Evolutionary conservation across 352 stramenopile species (phyloP), one percentile per base, ranked within the genome.

Genomic region (Pythium grandisporangium): DNA sequence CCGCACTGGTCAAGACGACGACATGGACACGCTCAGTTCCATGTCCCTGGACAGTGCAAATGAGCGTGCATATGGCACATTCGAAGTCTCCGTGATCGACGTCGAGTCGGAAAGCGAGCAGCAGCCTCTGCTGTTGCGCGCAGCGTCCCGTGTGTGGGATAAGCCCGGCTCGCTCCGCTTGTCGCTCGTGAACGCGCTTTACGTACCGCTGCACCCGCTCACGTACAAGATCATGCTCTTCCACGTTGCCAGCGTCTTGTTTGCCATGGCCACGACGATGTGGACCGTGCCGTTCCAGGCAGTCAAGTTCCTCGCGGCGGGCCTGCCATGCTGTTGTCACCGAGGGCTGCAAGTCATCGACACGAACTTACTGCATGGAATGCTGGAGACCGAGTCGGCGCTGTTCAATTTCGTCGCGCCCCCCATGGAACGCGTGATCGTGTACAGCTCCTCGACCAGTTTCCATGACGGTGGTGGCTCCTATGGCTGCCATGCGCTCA

Each of bases 391-490:
- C 2, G 73, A 87, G 40, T 66, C 66, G 14, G 40, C 33, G 16
- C 63, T 87, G 6, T 78, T 79, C 55, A 87, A 87, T 54, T 73
- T 69, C 16, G 53, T 84, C n/a, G 61, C 61, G 14, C 63, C 66
- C 6, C 41, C 21, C 0, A 37, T 57, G 4, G 70, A 87, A 43
- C 55, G 43, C 16, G 57, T 87, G 17, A 45, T 61, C n/a, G 70
- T 87, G 19, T 72, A 70, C 63, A 58, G 45, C 37, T 58, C 58
- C 6, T 57, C 60, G 19, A 47, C 52, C 10, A 54, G 50, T 37
- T 51, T 63, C 35, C 56, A 62, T 38, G 39, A 73, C 23, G 46
- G 53, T 21, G 41, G 50, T 41, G 53, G 45, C 23, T 47, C 59
- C 40, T 66, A 67, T 34, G 63, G 55, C 14, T 51, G 73, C 23